Conservation (phyloP, 1,284 basidiomycete genomes). For the Salmacisia buchloeana region DNA sequence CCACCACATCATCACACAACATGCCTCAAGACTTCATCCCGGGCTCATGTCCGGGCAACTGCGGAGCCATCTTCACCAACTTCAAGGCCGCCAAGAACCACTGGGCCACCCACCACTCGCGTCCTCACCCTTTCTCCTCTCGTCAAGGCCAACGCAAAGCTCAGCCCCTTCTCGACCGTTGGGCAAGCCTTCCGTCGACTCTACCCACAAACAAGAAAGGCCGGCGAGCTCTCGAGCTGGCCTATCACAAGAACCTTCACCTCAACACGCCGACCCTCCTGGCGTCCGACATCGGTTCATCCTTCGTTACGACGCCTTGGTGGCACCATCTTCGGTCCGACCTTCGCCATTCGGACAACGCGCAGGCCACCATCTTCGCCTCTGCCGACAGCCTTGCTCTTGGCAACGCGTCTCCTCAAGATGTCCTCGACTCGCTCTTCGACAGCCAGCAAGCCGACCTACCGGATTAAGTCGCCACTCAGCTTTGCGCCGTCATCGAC, state of each 20-base stretch:
- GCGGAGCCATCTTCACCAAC: not conserved
- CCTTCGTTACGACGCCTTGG: not conserved
- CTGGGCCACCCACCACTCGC: not conserved
- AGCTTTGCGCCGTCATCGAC: not conserved
- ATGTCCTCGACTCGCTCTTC: not conserved
- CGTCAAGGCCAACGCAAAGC: not conserved
- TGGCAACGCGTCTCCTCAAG: not conserved
- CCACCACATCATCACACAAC: not conserved
- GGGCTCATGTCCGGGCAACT: not conserved
- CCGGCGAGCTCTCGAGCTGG: not conserved
- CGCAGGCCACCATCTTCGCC: not conserved
- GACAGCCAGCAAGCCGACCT: not conserved
- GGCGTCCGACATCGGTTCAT: not conserved
- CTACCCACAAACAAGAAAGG: not conserved
- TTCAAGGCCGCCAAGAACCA: not conserved
- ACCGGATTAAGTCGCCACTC: not conserved
- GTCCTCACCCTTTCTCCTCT: not conserved
- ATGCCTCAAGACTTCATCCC: not conserved
- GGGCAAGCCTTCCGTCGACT: not conserved
- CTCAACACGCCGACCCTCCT: not conserved
- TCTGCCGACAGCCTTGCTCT: not conserved
- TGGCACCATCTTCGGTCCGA: not conserved
- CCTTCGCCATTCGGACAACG: not conserved
- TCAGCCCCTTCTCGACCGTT: not conserved
- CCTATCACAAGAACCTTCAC: not conserved